Evolutionary conservation across 1,139 yeast genomes (phyloP).

Genomic region (Oligophagozyma castellii): DNA sequence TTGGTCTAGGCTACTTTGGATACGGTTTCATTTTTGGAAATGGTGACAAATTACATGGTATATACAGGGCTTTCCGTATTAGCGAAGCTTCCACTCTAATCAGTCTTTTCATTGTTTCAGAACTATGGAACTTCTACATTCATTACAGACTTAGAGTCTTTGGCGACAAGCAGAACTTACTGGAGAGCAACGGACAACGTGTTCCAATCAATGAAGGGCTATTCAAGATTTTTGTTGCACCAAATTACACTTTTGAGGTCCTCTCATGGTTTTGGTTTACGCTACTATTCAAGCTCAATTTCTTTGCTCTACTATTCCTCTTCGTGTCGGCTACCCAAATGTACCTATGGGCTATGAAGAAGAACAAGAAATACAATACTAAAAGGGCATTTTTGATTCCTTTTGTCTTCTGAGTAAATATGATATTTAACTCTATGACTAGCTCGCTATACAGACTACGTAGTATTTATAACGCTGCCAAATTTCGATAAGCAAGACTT

Average conservation of each 20-base stretch:
- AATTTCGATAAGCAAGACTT: not conserved
- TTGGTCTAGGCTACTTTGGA: slow-evolving; percentile 55
- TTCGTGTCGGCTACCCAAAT: slow-evolving; percentile 62
- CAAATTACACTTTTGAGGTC: slow-evolving; percentile 84
- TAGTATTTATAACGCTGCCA: slow-evolving; percentile 1
- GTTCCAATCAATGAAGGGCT: slow-evolving; percentile 33
- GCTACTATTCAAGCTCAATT: slow-evolving; percentile 52
- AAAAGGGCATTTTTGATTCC: slow-evolving; percentile 28
- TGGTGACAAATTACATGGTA: slow-evolving; percentile 13
- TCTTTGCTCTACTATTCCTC: slow-evolving; percentile 62
- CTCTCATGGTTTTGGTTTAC: slow-evolving; percentile 61
- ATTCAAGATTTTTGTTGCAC: slow-evolving; percentile 32
- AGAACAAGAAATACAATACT: slow-evolving; percentile 36
- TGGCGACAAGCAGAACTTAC: slow-evolving; percentile 27
- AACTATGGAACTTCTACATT: slow-evolving; percentile 55
- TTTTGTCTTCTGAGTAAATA: slow-evolving; percentile 18
- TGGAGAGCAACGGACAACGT: slow-evolving; percentile 26
- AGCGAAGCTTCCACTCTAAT: slow-evolving; percentile 22
- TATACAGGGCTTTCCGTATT: slow-evolving; percentile 10
- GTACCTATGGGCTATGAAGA: slow-evolving; percentile 54
- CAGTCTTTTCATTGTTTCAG: slow-evolving; percentile 48
- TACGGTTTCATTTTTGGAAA: slow-evolving; percentile 35
- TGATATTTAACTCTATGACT: slow-evolving; percentile 1
- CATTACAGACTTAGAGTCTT: slow-evolving; percentile 35
- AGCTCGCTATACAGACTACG: slow-evolving; percentile 2